These are phyloP conservation scores for Begonia loranthoides DNA, from an alignment of 306 rosid genomes.

Conservation along the genomic window DNA sequence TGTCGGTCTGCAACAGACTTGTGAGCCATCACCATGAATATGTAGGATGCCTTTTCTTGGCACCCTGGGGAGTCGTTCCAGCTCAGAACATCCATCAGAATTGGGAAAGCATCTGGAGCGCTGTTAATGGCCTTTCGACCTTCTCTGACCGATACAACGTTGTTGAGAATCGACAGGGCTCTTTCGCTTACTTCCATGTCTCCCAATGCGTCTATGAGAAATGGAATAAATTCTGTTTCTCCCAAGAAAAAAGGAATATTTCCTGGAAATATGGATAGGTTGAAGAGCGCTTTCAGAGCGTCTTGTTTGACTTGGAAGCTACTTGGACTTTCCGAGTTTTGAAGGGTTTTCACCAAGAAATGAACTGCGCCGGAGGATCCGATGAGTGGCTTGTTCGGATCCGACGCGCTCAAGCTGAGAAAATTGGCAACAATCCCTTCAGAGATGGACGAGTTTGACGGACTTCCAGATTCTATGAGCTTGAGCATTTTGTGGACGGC, in stretches of 20 bases:
- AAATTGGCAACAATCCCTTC: conserved; percentile 91
- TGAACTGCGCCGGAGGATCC: conserved; percentile 93
- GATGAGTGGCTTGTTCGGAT: conserved; percentile 67
- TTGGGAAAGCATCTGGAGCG: conserved; percentile 36
- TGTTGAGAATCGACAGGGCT: conserved; percentile 55
- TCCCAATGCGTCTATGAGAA: conserved; percentile 41
- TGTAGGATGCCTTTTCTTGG: conserved; percentile 83
- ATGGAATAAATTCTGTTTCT: conserved; percentile 58
- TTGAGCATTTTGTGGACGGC: conserved; percentile 80
- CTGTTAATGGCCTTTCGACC: conserved; percentile 68
- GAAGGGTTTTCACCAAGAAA: conserved; percentile 51
- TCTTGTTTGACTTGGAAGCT: conserved; percentile 71
- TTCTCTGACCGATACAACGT: conserved; percentile 58
- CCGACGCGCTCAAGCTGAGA: conserved; percentile 89
- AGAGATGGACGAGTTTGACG: conserved; percentile 38
- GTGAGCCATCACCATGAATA: conserved; percentile 95
- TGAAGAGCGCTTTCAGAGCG: conserved; percentile 77
- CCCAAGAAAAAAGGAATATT: conserved; percentile 39
- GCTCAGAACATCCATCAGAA: conserved; percentile 58
- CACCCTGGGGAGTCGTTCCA: conserved; percentile 90
- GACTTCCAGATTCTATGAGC: conserved; percentile 44
- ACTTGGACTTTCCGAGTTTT: conserved; percentile 18
- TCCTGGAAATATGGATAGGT: conserved; percentile 55
- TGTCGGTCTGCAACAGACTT: conserved; percentile 69
- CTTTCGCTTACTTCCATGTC: conserved; percentile 91